Conservation (phyloP, 441 rosid genomes). For the Melastoma candidum region DNA sequence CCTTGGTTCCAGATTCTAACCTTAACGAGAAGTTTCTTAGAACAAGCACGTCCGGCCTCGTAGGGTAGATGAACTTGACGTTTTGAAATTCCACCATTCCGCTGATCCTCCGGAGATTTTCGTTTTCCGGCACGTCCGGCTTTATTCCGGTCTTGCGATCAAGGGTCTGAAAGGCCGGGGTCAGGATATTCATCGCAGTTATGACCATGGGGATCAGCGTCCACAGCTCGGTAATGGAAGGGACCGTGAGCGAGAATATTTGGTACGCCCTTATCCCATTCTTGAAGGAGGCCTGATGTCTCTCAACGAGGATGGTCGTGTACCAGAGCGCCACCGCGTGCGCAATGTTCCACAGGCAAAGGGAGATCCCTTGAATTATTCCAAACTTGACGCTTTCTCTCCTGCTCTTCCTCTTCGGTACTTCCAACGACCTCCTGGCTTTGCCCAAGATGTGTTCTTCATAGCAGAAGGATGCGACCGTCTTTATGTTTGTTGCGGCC, state of each 20-base stretch:
- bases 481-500: slow-evolving; percentile 47
- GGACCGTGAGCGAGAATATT: slow-evolving; percentile 65
- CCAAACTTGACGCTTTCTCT: slow-evolving; percentile 47
- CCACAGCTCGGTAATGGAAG: slow-evolving; percentile 69
- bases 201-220: slow-evolving; percentile 49
- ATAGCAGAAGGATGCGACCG: slow-evolving; percentile 58
- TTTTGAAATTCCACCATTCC: slow-evolving; percentile 39
- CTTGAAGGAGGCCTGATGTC: slow-evolving; percentile 32
- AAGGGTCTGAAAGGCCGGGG: slow-evolving; percentile 50
- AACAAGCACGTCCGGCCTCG: slow-evolving; percentile 45
- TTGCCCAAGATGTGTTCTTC: slow-evolving; percentile 42
- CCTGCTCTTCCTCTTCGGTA: slow-evolving; percentile 30
- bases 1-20: slow-evolving; percentile 39
- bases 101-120: slow-evolving; percentile 17
- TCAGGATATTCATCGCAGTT: slow-evolving; percentile 40
- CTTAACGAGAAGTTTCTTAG: slow-evolving; percentile 39
- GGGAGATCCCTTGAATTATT: slow-evolving; percentile 55
- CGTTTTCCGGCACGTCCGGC: slow-evolving; percentile 27
- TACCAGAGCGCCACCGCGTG: slow-evolving; percentile 74
- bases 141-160: slow-evolving; percentile 44
- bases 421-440: slow-evolving; percentile 32
- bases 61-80: slow-evolving; percentile 44
- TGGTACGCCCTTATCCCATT: slow-evolving; percentile 54
- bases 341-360: slow-evolving; percentile 66
- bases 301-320: slow-evolving; percentile 30